Percentiles rank a stretch among this genome's conserved stretches.
Conservation (phyloP, 2,329 filamentous ascomycete genomes). For the Phoma sp. region DNA sequence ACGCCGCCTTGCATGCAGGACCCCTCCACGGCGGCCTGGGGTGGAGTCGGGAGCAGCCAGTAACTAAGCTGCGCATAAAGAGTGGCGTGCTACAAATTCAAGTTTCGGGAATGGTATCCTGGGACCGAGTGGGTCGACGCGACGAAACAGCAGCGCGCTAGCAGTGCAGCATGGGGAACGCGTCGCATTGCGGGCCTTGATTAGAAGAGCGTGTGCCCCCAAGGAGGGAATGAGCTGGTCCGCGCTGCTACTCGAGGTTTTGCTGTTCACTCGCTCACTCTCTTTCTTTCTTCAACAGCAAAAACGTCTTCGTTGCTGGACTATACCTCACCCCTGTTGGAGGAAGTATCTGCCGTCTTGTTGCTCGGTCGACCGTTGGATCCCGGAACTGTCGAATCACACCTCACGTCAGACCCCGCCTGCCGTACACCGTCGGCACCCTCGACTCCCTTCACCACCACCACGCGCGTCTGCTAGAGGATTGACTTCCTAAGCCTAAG, state of each 20-base stretch:
- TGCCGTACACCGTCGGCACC: constrained; percentile 4
- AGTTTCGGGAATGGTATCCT: constrained; percentile 10
- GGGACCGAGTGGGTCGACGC: constrained; percentile 1
- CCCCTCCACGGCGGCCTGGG: not conserved
- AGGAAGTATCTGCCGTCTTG: not conserved
- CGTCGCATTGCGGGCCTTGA: not conserved
- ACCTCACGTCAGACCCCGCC: constrained; percentile 7
- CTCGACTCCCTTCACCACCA: not conserved
- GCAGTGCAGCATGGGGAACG: not conserved
- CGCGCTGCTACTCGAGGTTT: not conserved
- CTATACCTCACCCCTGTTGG: too few relatives aligned
- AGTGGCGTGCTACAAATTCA: constrained; percentile 11
- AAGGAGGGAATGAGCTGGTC: not conserved
- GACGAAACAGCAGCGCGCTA: not conserved
- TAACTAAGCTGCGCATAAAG: not conserved
- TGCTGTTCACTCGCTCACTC: not conserved
- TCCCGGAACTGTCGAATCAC: constrained; percentile 1
- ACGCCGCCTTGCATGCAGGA: not conserved
- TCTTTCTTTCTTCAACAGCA: too few relatives aligned
- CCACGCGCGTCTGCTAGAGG: not conserved
- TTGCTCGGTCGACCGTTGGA: constrained; percentile 11
- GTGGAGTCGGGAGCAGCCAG: not conserved
- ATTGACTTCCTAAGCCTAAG: not conserved
- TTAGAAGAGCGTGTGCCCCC: not conserved
- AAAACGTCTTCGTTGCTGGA: not conserved